Base-by-base conservation (phyloP, 176 grass and related monocot genomes). In the Triticum dicoccoides region DNA sequence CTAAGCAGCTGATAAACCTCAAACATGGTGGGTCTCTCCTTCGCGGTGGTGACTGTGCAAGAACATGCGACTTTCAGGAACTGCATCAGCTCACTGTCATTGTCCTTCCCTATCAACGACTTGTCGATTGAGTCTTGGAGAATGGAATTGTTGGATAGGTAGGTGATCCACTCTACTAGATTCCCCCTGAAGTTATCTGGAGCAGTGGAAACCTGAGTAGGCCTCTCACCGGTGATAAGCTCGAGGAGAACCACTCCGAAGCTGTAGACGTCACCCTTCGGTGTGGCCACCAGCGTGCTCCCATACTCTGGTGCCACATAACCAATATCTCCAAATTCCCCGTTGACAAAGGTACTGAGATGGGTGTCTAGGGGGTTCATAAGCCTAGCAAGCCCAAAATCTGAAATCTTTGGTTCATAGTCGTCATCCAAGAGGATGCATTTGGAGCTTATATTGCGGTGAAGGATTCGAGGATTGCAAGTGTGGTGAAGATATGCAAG, bases 11-110 rank as follows among this genome's bases (percentile, higher is more conserved):
- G 93, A 61, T 92, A 95, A 32, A 95, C 95, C 88, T 98, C 95
- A 83, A 98, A 95, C 95, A 98, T 98, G n/a, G 95, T 98, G 2
- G 95, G 95, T 82, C 95, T 91, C 80, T 93, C 95, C 87, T 92
- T 98, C 0, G 91, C 85, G 58, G 72, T 79, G 32, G 89, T 62
- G 6, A 93, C 59, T 6, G 88, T 90, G 83, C 95, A 98, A 34
- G 84, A 86, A 62, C 87, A 95, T 1, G 93, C 95, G 0, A 98
- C 83, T 92, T 98, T 98, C 80, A 98, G 65, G 72, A 93, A 86
- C 63, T 93, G 93, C 82, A 93, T 80, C n/a, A 98, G 34, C 85
- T 98, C 95, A 35, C 72, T 74, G 15, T 90, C 85, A 47, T 59
- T 25, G 25, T 80, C 86, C 63, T 90, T 89, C 18, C 85, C 87